Evolutionary conservation across 2,329 filamentous ascomycete species (phyloP).

Genomic region (Paradendryphiella salina): DNA sequence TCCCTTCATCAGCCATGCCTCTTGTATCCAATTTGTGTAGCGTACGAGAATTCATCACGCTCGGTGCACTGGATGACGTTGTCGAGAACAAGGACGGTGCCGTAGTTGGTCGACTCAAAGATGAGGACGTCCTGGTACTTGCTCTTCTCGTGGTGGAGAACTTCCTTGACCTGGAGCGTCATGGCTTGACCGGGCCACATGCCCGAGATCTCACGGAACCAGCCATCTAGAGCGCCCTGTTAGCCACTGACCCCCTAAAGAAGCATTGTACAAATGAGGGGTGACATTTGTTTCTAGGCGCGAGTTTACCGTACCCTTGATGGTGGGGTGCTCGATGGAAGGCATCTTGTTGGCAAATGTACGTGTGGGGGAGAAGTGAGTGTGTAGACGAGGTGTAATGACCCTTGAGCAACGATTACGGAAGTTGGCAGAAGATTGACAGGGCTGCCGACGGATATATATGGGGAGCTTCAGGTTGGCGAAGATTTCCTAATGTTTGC

Average conservation of each 20-base stretch:
- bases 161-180: constrained; percentile 87
- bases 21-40: constrained; percentile 9
- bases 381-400: neutral
- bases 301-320: constrained; percentile 62
- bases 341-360: constrained; percentile 59
- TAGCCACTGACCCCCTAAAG: neutral
- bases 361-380: constrained; percentile 4
- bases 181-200: constrained; percentile 99
- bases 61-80: constrained; percentile 99
- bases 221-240: constrained; percentile 74
- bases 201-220: constrained; percentile 98
- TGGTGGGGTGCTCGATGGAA: constrained; percentile 72
- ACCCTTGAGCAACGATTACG: constrained; percentile 4
- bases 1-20: constrained; percentile 20
- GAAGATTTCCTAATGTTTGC: constrained; percentile 18
- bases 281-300: neutral
- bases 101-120: constrained; percentile 97
- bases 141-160: constrained; percentile 98
- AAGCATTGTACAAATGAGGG: neutral
- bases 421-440: constrained; percentile 15
- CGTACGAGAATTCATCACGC: constrained; percentile 91
- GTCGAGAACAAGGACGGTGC: constrained; percentile 93
- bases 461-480: constrained; percentile 30
- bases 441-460: constrained; percentile 22
- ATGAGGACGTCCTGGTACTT: constrained; percentile 98